Percentiles rank a stretch among this genome's conserved stretches.
Evolutionary conservation across 805 yeast genomes (phyloP).

Genomic region (Hermanozyma aechmeae): DNA sequence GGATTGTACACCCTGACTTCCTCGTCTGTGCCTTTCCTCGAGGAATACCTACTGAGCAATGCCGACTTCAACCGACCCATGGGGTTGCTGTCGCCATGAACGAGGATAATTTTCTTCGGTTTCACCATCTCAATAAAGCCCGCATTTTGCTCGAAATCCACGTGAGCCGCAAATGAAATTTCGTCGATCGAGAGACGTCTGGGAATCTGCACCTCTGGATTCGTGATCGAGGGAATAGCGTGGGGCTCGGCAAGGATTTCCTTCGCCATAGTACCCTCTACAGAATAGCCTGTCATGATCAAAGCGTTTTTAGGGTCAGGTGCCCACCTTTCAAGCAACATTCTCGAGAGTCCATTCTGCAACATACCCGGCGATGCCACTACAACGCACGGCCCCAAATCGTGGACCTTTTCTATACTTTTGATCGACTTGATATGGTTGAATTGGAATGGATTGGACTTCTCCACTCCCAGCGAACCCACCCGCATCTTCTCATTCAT

Average conservation of each 20-base stretch:
- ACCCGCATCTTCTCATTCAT: constrained; percentile 91
- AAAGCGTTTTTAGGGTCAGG: constrained; percentile 90
- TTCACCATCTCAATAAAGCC: constrained; percentile 83
- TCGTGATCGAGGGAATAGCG: constrained; percentile 75
- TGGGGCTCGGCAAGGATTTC: constrained; percentile 79
- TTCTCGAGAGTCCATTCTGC: constrained; percentile 91
- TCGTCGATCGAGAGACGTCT: constrained; percentile 84
- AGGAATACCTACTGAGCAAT: constrained; percentile 73
- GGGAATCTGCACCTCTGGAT: constrained; percentile 78
- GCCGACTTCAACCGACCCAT: constrained; percentile 98
- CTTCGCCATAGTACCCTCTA: constrained; percentile 97
- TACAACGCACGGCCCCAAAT: constrained; percentile 91
- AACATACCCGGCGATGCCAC: constrained; percentile 98
- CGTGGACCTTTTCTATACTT: constrained; percentile 77
- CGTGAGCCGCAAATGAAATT: constrained; percentile 98
- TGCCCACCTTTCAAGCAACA: constrained; percentile 89
- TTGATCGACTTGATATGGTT: constrained; percentile 74
- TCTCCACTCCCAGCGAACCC: constrained; percentile 18
- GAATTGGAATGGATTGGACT: constrained; percentile 78
- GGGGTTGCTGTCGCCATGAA: constrained; percentile 97
- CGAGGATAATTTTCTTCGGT: constrained; percentile 79
- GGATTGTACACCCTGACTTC: constrained; percentile 92
- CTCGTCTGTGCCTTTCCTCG: constrained; percentile 72
- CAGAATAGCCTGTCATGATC: constrained; percentile 91
- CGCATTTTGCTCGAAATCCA: constrained; percentile 88